phyloP scores from a whole-genome alignment of 192 early-diverging fungal genomes.

The Linnemannia elongata region DNA sequence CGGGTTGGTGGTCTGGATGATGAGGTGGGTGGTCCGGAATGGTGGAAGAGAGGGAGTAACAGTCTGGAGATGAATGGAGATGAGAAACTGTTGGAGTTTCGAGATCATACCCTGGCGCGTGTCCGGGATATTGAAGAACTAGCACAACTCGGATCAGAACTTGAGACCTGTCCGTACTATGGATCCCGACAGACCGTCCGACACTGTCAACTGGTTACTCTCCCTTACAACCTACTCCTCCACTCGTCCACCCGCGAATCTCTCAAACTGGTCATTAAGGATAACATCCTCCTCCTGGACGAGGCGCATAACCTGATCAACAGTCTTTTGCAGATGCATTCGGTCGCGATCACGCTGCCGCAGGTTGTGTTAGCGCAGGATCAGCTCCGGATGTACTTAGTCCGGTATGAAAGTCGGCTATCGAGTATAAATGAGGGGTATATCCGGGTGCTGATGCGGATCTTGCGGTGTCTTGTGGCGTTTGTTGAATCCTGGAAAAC shows the following conservation, averaged over 20 bases:
- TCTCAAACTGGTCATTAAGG: slow-evolving; percentile 74
- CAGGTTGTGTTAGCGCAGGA: slow-evolving; percentile 66
- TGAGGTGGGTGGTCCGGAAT: neutral
- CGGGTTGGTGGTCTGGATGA: neutral
- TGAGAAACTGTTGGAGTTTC: slow-evolving; percentile 69
- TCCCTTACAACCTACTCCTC: slow-evolving; percentile 92
- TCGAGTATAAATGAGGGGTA: slow-evolving; percentile 80
- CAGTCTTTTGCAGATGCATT: slow-evolving; percentile 79
- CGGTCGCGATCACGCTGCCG: slow-evolving; percentile 64
- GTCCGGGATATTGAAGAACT: slow-evolving; percentile 92
- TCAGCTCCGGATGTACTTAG: slow-evolving; percentile 76
- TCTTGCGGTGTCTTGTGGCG: slow-evolving; percentile 67
- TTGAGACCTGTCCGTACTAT: slow-evolving; percentile 86
- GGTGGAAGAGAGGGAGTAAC: slow-evolving; percentile 11
- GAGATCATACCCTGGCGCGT: slow-evolving; percentile 60
- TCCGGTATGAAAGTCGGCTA: slow-evolving; percentile 76
- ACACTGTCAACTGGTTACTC: slow-evolving; percentile 77
- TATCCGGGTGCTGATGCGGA: slow-evolving; percentile 78
- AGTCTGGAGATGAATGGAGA: slow-evolving; percentile 44
- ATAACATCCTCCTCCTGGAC: slow-evolving; percentile 88
- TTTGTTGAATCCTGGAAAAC: slow-evolving; percentile 28
- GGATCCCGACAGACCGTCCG: slow-evolving; percentile 73
- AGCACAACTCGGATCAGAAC: slow-evolving; percentile 69
- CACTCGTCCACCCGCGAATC: slow-evolving; percentile 80
- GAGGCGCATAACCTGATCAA: slow-evolving; percentile 85